Base-by-base conservation (phyloP, 2,329 filamentous ascomycete species). In the Talaromyces amestolkiae region DNA sequence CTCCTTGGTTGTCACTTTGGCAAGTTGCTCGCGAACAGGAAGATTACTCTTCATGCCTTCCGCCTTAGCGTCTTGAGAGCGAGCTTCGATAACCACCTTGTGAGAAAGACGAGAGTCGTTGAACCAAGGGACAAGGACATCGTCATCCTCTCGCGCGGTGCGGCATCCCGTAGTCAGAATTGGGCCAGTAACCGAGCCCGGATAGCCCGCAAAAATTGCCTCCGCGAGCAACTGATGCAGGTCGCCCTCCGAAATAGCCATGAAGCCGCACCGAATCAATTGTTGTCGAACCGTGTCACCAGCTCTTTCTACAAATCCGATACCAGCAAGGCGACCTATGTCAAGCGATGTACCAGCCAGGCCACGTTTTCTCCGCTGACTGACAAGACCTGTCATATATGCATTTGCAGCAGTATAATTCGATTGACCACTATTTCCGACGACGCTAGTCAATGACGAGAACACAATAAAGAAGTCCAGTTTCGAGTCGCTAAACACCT, bases 331-430 rank as follows among this genome's bases (percentile, higher is more conserved):
- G n/a, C 67, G 67, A 17, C 73, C 74, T 2, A 77, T 66, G 54
- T 76, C 72, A 17, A 78, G 68, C 0, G 69, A 66, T 43, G 65
- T 66, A 2, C 54, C 68, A 15, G 64, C 56, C 5, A 70, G 58
- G 22, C 68, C 68, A 19, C 58, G 64, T 35, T 24, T 37, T 19
- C 59, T 53, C 9, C 68, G 51, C n/a, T 65, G 49, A 6, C 37
- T 39, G 17, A 58, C 63, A 33, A 72, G 63, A n/a, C 68, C 49
- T 45, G 67, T 67, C 62, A 69, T 61, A 54, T 69, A 72, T 8
- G 61, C 64, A 43, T 69, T 69, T 13, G 68, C 70, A n/a, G 62
- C 62, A 2, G 37, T 31, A 22, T 64, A 64, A 10, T 35, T 47
- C 24, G 49, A 43, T 19, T 64, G 62, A 24, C 62, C 62, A 45